A percentile compares a stretch with the other conserved stretches of the same genome.
Conservation (phyloP, 495 filamentous ascomycete genomes). For the Aspergillus homomorphus region DNA sequence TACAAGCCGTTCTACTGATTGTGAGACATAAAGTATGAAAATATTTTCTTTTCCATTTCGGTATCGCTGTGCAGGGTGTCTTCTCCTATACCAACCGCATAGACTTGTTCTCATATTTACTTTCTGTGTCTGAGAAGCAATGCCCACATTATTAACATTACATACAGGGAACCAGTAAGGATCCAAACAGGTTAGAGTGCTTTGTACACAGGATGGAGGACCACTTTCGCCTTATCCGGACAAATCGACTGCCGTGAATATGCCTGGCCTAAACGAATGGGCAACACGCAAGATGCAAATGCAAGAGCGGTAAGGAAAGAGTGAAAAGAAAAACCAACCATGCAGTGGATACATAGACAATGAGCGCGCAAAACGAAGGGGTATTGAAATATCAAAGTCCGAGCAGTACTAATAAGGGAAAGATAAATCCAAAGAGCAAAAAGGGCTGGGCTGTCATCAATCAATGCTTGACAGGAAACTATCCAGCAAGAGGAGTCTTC, state of each 20-base stretch:
- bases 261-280: neutral
- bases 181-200: neutral
- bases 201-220: neutral
- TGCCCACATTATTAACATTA: neutral
- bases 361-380: neutral
- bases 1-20: neutral
- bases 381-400: slow-evolving; percentile 3
- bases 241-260: neutral
- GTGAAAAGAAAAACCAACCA: neutral
- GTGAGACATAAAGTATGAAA: neutral
- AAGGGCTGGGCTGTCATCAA: neutral
- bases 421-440: neutral
- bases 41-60: no score
- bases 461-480: neutral
- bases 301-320: neutral
- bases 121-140: no score
- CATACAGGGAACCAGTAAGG: neutral
- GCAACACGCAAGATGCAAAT: neutral
- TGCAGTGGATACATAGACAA: neutral
- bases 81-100: no score
- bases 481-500: slow-evolving; percentile 50
- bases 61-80: neutral
- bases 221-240: neutral
- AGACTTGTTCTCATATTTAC: no score
- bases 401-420: neutral